Evolutionary conservation across 768 basidiomycete species (phyloP).

Genomic region (Megacollybia marginata): DNA sequence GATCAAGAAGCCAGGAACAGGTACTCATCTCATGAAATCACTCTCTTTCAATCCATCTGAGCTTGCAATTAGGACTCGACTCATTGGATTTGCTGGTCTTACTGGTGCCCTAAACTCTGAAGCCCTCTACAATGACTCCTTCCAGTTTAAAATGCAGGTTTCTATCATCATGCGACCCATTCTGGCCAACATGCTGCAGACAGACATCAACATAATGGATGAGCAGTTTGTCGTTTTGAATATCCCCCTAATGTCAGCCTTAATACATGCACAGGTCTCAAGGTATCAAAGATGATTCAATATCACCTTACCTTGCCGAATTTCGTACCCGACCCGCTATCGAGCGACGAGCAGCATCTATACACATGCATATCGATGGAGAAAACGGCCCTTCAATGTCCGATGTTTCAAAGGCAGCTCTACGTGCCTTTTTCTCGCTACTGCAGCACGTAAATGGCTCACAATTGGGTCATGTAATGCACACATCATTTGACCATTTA

Average conservation of each 20-base stretch:
- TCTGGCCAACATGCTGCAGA: conserved; percentile 57
- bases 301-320: conserved; percentile 75
- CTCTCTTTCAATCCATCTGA: neutral
- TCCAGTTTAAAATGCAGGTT: conserved; percentile 68
- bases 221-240: conserved; percentile 49
- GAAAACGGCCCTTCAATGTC: conserved; percentile 71
- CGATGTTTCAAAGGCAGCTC: conserved; percentile 69
- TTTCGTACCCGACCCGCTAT: conserved; percentile 74
- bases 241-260: conserved; percentile 1
- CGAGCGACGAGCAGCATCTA: conserved; percentile 81
- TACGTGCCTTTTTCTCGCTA: conserved; percentile 66
- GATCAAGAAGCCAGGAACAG: conserved; percentile 74
- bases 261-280: conserved; percentile 33
- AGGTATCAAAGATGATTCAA: conserved; percentile 59
- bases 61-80: conserved; percentile 50
- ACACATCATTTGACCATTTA: conserved; percentile 64
- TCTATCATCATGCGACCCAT: conserved; percentile 66
- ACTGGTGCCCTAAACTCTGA: conserved; percentile 79
- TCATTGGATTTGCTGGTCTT: conserved; percentile 82
- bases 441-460: conserved; percentile 68
- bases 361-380: conserved; percentile 84
- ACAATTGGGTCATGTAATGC: conserved; percentile 68
- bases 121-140: conserved; percentile 65
- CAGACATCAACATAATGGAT: conserved; percentile 50
- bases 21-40: conserved; percentile 24